Evolutionary conservation across 345 rosid species (phyloP).

Genomic region (Triadica sebifera): DNA sequence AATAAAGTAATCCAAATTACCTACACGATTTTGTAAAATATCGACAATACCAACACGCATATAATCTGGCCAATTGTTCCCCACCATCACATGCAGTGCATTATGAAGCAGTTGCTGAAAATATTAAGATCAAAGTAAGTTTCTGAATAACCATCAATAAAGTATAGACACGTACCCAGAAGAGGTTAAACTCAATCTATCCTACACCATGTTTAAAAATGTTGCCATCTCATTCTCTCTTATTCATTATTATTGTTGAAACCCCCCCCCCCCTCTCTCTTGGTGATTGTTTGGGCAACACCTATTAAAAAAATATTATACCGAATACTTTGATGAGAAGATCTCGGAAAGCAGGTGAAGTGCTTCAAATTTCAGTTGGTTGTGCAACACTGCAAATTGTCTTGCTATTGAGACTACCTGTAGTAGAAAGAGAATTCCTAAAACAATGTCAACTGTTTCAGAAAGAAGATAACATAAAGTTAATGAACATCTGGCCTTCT

Average conservation of each 20-base stretch:
- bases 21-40: conserved; percentile 83
- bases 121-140: conserved; percentile 11
- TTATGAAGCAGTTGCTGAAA: conserved; percentile 60
- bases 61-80: conserved; percentile 56
- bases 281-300: too few relatives aligned
- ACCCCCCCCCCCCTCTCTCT: too few relatives aligned
- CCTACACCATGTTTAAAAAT: not conserved
- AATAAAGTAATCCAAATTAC: conserved; percentile 26
- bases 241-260: conserved; percentile 1
- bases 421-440: conserved; percentile 14
- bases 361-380: conserved; percentile 74
- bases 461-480: not conserved
- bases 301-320: conserved; percentile 26
- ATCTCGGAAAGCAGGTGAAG: conserved; percentile 74
- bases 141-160: not conserved
- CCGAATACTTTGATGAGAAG: conserved; percentile 58
- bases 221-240: not conserved
- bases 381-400: conserved; percentile 80
- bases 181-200: not conserved
- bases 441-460: not conserved
- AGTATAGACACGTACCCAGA: not conserved
- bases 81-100: conserved; percentile 46
- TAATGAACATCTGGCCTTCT: not conserved
- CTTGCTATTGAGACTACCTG: conserved; percentile 60
- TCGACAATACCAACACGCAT: conserved; percentile 67